These are phyloP conservation scores for Zopfia rhizophila DNA, from an alignment of 2,329 filamentous ascomycete species.

Conservation along the genomic window DNA sequence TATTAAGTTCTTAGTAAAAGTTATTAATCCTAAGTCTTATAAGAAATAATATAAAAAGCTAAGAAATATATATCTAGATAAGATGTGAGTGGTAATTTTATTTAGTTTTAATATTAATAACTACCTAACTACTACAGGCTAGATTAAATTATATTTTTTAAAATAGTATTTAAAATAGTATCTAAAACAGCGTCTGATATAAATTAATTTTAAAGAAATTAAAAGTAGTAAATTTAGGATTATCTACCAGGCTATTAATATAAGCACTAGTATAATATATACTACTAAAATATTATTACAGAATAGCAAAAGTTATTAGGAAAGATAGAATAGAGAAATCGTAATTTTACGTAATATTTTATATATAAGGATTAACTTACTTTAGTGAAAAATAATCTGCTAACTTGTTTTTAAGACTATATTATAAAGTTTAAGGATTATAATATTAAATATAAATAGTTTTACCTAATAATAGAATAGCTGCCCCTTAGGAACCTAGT, in stretches of 20 bases:
- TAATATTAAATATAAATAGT: background rate
- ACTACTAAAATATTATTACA: conserved; percentile 1
- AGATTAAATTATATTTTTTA: conserved; percentile 4
- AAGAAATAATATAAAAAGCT: conserved; percentile 1
- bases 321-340: conserved; percentile 5
- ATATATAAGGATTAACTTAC: conserved; percentile 6
- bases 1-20: conserved; percentile 5
- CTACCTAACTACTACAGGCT: conserved; percentile 3
- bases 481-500: conserved; percentile 3
- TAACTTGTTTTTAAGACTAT: conserved; percentile 5
- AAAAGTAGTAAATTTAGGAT: background rate
- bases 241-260: conserved; percentile 8
- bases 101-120: conserved; percentile 5
- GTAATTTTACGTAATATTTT: conserved; percentile 3
- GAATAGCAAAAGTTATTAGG: too few species aligned
- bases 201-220: conserved; percentile 6
- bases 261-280: conserved; percentile 5
- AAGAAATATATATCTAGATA: conserved; percentile 3
- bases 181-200: conserved; percentile 6
- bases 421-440: conserved; percentile 2
- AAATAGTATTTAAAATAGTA: too few species aligned
- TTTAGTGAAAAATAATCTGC: conserved; percentile 3
- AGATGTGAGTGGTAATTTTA: conserved; percentile 5
- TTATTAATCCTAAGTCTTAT: conserved; percentile 2
- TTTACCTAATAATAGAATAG: conserved; percentile 6